A percentile compares a stretch with the other conserved stretches of the same genome.
phyloP scores from a whole-genome alignment of 805 yeast genomes.

The Starmerella powellii region DNA sequence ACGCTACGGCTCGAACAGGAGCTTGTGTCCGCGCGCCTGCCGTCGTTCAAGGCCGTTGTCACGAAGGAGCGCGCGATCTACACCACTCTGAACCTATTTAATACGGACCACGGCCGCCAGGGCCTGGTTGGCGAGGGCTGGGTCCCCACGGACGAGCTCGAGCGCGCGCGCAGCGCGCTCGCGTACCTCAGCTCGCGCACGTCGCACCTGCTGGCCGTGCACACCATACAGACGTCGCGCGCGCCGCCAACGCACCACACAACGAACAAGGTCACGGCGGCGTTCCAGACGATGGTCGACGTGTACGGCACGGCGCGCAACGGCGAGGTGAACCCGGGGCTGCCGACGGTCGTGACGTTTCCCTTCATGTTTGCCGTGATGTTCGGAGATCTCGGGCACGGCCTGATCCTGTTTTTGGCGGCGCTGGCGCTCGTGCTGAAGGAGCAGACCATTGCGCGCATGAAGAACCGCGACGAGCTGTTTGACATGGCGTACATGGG shows the following conservation, averaged over 20 bases:
- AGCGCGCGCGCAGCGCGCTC: conserved; percentile 46
- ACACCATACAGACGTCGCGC: conserved; percentile 58
- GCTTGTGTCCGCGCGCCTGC: conserved; percentile 61
- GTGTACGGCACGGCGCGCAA: conserved; percentile 91
- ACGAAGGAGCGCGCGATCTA: conserved; percentile 76
- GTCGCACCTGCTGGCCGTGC: conserved; percentile 35
- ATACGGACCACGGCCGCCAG: conserved; percentile 66
- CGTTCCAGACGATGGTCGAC: conserved; percentile 87
- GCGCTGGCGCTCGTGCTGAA: conserved; percentile 58
- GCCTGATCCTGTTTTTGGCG: conserved; percentile 63
- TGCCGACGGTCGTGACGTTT: conserved; percentile 87
- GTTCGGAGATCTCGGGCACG: conserved; percentile 99
- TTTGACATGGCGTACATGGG: conserved; percentile 94
- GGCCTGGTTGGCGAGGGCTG: conserved; percentile 95
- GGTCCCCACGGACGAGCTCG: conserved; percentile 70
- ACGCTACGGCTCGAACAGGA: conserved; percentile 66
- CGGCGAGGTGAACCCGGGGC: conserved; percentile 90
- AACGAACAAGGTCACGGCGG: conserved; percentile 81
- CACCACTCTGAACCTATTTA: conserved; percentile 62
- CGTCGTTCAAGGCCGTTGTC: conserved; percentile 56
- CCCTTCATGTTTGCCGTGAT: conserved; percentile 98
- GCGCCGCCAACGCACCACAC: conserved; percentile 90
- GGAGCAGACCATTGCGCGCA: conserved; percentile 52
- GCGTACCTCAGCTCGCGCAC: conserved; percentile 43
- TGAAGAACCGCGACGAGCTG: conserved; percentile 57